phyloP scores from a whole-genome alignment of 2,329 filamentous ascomycete species.

The Colletotrichum brevisporum region DNA sequence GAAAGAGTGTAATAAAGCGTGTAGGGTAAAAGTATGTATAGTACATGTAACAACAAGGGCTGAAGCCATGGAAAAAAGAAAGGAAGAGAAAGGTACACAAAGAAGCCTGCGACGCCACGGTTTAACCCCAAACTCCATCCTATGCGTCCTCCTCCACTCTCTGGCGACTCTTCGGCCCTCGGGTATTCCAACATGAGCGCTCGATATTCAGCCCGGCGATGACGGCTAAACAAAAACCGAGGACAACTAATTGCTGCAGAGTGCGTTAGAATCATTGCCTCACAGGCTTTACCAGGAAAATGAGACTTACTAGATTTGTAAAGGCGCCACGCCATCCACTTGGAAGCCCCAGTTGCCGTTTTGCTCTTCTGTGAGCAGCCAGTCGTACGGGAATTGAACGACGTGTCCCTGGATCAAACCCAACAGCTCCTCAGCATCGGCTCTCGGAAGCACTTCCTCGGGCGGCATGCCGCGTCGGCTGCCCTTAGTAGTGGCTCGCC shows the following conservation, averaged over 20 bases:
- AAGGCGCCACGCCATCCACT: slow-evolving; percentile 93
- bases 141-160: slow-evolving; percentile 3
- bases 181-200: not conserved
- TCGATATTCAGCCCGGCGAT: not conserved
- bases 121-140: not conserved
- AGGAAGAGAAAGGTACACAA: slow-evolving; percentile 13
- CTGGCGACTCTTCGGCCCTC: not conserved
- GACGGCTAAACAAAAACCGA: slow-evolving; percentile 21
- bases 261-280: slow-evolving; percentile 45
- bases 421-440: slow-evolving; percentile 86
- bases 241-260: slow-evolving; percentile 50
- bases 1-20: slow-evolving; percentile 71
- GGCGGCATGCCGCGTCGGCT: slow-evolving; percentile 74
- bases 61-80: slow-evolving; percentile 26
- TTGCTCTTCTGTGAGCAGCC: slow-evolving; percentile 91
- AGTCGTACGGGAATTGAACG: slow-evolving; percentile 95
- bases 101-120: not conserved
- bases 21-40: slow-evolving; percentile 41
- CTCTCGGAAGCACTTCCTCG: slow-evolving; percentile 82
- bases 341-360: slow-evolving; percentile 98
- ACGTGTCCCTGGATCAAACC: slow-evolving; percentile 88
- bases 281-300: not conserved
- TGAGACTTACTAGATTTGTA: slow-evolving; percentile 92
- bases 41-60: slow-evolving; percentile 38
- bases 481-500: slow-evolving; percentile 78